These are phyloP conservation scores for Auricularia cornea DNA, from an alignment of 768 basidiomycete genomes.

Conservation along the genomic window DNA sequence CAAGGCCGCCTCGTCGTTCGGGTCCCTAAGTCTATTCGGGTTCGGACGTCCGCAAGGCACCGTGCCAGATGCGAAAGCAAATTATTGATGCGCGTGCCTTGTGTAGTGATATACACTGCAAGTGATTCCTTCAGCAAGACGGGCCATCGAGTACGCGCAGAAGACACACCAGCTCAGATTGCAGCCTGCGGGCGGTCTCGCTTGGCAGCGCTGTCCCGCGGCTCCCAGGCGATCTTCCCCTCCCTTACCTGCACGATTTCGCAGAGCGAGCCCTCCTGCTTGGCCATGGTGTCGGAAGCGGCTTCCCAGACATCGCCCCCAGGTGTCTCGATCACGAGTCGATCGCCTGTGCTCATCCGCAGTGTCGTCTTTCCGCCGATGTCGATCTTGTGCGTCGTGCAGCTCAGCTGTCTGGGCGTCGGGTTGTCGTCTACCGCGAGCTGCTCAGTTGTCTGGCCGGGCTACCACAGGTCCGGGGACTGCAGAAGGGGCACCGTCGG, in stretches of 20 bases:
- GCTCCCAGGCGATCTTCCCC: conserved; percentile 15
- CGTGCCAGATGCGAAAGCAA: no score
- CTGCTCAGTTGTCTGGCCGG: conserved; percentile 47
- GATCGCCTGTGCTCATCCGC: conserved; percentile 95
- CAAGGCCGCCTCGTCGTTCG: no score
- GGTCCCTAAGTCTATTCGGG: no score
- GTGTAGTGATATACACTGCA: no score
- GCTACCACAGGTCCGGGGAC: conserved; percentile 10
- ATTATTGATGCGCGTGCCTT: no score
- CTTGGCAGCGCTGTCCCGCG: conserved; percentile 25
- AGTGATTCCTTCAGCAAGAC: no score
- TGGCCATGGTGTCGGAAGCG: conserved; percentile 11
- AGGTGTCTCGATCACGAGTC: conserved; percentile 80
- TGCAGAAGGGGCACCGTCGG: no score
- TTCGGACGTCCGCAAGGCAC: no score
- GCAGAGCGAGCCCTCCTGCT: conserved; percentile 11
- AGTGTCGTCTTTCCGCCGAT: conserved; percentile 85
- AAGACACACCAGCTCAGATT: no score
- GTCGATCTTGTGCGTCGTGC: conserved; percentile 46
- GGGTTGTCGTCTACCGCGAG: conserved; percentile 6
- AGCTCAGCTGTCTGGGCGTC: conserved; percentile 23
- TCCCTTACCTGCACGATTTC: conserved; percentile 7
- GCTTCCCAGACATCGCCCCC: conserved; percentile 85
- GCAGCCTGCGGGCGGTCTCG: conserved; percentile 18
- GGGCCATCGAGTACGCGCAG: no score